Evolutionary conservation across 805 yeast species (phyloP).

Genomic region (Wickerhamiella azymoides): DNA sequence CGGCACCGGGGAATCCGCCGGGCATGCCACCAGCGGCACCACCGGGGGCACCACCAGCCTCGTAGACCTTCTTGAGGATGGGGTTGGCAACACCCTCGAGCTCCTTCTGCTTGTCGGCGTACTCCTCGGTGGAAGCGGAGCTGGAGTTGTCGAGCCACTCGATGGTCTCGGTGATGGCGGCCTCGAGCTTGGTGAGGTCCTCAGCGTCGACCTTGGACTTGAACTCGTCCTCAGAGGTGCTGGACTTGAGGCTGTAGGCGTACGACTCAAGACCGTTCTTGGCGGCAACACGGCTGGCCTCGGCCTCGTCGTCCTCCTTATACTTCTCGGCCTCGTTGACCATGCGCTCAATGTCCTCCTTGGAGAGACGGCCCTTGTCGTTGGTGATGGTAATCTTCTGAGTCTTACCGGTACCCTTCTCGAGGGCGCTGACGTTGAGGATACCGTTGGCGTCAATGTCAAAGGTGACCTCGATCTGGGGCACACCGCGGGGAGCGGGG

Average conservation of each 20-base stretch:
- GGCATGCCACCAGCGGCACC: constrained; percentile 59
- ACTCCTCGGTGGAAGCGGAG: constrained; percentile 66
- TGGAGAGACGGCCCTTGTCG: constrained; percentile 96
- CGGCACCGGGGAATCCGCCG: constrained; percentile 38
- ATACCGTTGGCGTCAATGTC: constrained; percentile 99
- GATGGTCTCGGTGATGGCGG: constrained; percentile 22
- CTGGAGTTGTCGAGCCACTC: constrained; percentile 85
- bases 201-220: constrained; percentile 52
- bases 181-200: constrained; percentile 22
- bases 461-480: constrained; percentile 97
- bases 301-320: constrained; percentile 98
- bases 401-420: constrained; percentile 96
- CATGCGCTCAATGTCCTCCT: constrained; percentile 96
- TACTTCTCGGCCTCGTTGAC: constrained; percentile 96
- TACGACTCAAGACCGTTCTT: constrained; percentile 98
- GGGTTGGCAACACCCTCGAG: constrained; percentile 92
- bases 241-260: constrained; percentile 88
- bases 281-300: constrained; percentile 98
- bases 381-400: constrained; percentile 97
- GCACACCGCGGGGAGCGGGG: constrained; percentile 98
- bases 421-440: constrained; percentile 96
- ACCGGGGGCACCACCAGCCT: constrained; percentile 69
- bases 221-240: constrained; percentile 96
- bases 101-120: constrained; percentile 85
- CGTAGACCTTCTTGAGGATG: constrained; percentile 93